Evolutionary conservation across 2,329 filamentous ascomycete species (phyloP).

Genomic region (Xylaria sp.): DNA sequence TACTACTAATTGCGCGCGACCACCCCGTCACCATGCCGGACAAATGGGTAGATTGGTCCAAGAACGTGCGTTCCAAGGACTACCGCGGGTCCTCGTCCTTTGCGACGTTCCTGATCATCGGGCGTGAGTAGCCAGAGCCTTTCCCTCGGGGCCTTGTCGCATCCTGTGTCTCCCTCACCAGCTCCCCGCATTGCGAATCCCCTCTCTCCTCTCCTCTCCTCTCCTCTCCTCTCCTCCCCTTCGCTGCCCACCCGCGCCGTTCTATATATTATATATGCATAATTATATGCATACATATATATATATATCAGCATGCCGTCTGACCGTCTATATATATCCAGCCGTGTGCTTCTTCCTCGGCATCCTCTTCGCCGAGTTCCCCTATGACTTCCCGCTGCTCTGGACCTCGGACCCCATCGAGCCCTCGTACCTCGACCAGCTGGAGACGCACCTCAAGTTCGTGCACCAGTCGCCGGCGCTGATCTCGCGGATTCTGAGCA

Average conservation of each 20-base stretch:
- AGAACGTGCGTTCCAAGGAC: conserved; percentile 67
- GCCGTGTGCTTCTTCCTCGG: conserved; percentile 97
- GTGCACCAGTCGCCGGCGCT: conserved; percentile 91
- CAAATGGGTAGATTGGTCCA: conserved; percentile 63
- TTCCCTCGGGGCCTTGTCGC: neutral
- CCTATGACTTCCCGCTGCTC: conserved; percentile 92
- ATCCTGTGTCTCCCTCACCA: neutral
- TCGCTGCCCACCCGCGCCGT: neutral
- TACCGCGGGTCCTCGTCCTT: conserved; percentile 77
- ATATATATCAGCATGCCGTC: neutral
- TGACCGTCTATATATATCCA: conserved; percentile 50
- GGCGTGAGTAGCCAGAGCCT: conserved; percentile 71
- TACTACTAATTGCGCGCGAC: conserved; percentile 6
- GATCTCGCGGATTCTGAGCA: conserved; percentile 92
- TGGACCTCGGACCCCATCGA: conserved; percentile 76
- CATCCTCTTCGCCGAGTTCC: conserved; percentile 94
- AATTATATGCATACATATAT: neutral
- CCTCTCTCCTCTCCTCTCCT: too few relatives aligned
- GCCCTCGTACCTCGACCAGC: conserved; percentile 79
- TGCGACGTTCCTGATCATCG: conserved; percentile 96
- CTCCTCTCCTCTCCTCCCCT: neutral
- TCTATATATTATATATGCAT: neutral
- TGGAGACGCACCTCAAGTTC: conserved; percentile 91
- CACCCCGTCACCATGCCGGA: conserved; percentile 44
- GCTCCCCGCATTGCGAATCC: conserved; percentile 18